Evolutionary conservation across 2,329 filamentous ascomycete genomes (phyloP).

Genomic region (Salinomyces thailandicus): DNA sequence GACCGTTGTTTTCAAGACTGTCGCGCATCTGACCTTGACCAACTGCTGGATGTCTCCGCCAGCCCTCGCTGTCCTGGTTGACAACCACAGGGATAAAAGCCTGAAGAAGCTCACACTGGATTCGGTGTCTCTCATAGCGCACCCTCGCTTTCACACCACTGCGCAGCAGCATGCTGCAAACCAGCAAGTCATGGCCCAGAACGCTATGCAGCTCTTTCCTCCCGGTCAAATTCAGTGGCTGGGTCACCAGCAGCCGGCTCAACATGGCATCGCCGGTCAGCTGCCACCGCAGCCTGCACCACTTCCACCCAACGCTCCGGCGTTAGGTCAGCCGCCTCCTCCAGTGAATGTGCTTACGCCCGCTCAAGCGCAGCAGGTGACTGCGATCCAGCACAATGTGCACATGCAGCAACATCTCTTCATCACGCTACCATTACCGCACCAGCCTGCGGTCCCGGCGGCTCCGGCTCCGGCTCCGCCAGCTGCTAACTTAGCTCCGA

Average conservation of each 20-base stretch:
- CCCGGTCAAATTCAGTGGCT: no score
- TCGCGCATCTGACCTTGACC: conserved; percentile 51
- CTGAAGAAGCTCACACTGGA: conserved; percentile 49
- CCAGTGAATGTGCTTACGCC: no score
- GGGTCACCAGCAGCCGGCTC: no score
- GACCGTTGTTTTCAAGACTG: conserved; percentile 39
- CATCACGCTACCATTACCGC: background rate
- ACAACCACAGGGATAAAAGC: conserved; percentile 35
- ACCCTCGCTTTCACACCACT: conserved; percentile 16
- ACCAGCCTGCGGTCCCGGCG: background rate
- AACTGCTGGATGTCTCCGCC: conserved; percentile 60
- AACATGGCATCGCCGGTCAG: no score
- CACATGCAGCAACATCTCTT: background rate
- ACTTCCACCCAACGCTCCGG: no score
- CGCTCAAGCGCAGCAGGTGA: background rate
- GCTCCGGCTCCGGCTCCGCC: background rate
- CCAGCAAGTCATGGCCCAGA: no score
- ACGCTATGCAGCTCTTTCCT: no score
- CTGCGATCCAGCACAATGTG: background rate
- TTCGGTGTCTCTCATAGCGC: conserved; percentile 53
- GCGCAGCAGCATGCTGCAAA: conserved; percentile 1
- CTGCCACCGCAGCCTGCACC: no score
- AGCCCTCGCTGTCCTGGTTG: conserved; percentile 44
- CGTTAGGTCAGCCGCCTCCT: no score
- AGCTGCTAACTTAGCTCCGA: no score